phyloP scores from a whole-genome alignment of 768 basidiomycete genomes.

The Tulasnella sp. region DNA sequence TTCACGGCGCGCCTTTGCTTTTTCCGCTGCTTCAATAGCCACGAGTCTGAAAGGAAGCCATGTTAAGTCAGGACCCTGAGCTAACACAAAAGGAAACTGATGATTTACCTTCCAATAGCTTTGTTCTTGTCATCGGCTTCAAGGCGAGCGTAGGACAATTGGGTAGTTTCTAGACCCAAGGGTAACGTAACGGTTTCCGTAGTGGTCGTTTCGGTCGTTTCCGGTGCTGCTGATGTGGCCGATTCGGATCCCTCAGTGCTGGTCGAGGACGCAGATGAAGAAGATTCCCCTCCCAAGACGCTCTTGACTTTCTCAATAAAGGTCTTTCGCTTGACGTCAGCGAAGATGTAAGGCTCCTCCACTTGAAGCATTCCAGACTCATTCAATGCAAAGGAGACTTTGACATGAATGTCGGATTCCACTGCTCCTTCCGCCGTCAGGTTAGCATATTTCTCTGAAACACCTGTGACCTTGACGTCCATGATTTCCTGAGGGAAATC shows the following conservation, averaged over 20 bases:
- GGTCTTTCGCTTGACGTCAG: conserved; percentile 71
- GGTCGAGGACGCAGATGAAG: conserved; percentile 25
- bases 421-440: conserved; percentile 68
- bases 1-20: conserved; percentile 60
- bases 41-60: conserved; percentile 42
- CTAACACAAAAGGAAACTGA: no score
- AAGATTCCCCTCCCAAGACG: conserved; percentile 24
- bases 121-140: conserved; percentile 59
- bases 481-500: conserved; percentile 63
- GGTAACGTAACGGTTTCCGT: conserved; percentile 36
- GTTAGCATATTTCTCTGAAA: conserved; percentile 65
- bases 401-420: conserved; percentile 67
- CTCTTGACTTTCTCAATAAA: conserved; percentile 40
- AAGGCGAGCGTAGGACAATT: conserved; percentile 63
- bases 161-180: conserved; percentile 48
- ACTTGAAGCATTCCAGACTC: conserved; percentile 79
- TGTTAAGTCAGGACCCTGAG: background rate
- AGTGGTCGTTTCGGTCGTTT: conserved; percentile 2
- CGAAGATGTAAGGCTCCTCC: conserved; percentile 62
- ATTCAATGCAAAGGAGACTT: conserved; percentile 68
- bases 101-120: conserved; percentile 58
- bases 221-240: background rate
- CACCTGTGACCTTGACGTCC: conserved; percentile 56
- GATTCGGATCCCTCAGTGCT: conserved; percentile 19
- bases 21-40: conserved; percentile 64